Evolutionary conservation across 1,284 basidiomycete species (phyloP), one percentile per base, ranked within the genome.

Genomic region (Puccinia horiana): DNA sequence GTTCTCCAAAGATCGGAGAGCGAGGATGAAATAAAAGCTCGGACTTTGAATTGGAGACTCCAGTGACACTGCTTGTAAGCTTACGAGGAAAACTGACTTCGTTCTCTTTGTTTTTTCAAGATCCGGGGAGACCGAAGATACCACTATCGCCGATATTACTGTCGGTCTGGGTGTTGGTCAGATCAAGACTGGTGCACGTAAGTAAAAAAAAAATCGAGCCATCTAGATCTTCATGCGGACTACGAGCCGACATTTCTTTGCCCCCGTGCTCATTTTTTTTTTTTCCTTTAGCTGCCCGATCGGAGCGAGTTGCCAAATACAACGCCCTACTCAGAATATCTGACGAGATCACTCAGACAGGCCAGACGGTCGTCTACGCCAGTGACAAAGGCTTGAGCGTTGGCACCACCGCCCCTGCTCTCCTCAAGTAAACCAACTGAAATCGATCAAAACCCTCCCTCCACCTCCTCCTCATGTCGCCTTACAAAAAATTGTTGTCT

Each of bases 111-210:
- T 76, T 35, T 47, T 20, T 76, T 1, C 11, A 23, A 82, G 81
- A 70, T 82, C 81, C 54, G 81, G 81, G 11, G 87, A 83, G 85
- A 86, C 81, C 23, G 81, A 82, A 58, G 81, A 82, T 89, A 96
- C 94, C 83, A 91, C 96, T 88, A 99, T 99, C 86, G 94, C 97
- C 85, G 96, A 99, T 89, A 92, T 99, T 84, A 92, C 92, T 84
- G 95, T 99, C 85, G 97, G 93, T 83, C 94, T 98, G 85, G 94
- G 94, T 85, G 91, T 90, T 82, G 96, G 96, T 85, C 93, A 97
- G 89, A 98, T 98, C 91, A 98, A 99, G 92, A 96, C 96, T 81
- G 96, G 96, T 90, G 95, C 95, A 49, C 81, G 81, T 82, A 52
- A 74, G 81, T 82, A 20, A 26, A 75, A n/a, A 73, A 23, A 29